Percentiles rank a stretch among this genome's conserved stretches.
Evolutionary conservation across 2,329 filamentous ascomycete genomes (phyloP).

Genomic region (Cercospora zeae-maydis): DNA sequence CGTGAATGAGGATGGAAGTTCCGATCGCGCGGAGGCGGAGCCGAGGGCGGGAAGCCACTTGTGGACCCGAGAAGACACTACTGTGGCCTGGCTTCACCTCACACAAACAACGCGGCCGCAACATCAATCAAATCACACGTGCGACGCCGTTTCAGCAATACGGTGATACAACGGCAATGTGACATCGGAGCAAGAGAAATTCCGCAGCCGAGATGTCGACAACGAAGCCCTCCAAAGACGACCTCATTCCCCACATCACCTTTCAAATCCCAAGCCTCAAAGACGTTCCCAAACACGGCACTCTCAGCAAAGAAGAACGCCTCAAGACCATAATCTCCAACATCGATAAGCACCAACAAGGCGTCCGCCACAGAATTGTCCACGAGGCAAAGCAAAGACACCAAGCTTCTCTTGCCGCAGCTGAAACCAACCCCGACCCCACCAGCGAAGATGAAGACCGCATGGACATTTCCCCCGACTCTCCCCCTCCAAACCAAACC

Average conservation of each 20-base stretch:
- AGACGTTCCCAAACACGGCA: constrained; percentile 12
- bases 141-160: neutral
- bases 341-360: constrained; percentile 24
- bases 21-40: neutral
- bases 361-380: constrained; percentile 18
- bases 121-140: too few species aligned
- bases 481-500: neutral
- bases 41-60: neutral
- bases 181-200: neutral
- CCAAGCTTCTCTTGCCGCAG: neutral
- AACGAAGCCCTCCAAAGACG: neutral
- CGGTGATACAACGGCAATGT: neutral
- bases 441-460: neutral
- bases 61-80: neutral
- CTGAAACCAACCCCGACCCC: neutral
- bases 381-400: constrained; percentile 13
- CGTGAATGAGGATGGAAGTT: neutral
- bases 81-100: neutral
- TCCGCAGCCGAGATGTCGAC: neutral
- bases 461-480: neutral
- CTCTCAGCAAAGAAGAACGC: constrained; percentile 18
- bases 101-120: neutral
- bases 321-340: constrained; percentile 27
- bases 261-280: constrained; percentile 20
- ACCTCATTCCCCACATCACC: constrained; percentile 21